These are phyloP conservation scores for Cladosporium sphaerospermum DNA, from an alignment of 2,329 filamentous ascomycete species.

Conservation along the genomic window DNA sequence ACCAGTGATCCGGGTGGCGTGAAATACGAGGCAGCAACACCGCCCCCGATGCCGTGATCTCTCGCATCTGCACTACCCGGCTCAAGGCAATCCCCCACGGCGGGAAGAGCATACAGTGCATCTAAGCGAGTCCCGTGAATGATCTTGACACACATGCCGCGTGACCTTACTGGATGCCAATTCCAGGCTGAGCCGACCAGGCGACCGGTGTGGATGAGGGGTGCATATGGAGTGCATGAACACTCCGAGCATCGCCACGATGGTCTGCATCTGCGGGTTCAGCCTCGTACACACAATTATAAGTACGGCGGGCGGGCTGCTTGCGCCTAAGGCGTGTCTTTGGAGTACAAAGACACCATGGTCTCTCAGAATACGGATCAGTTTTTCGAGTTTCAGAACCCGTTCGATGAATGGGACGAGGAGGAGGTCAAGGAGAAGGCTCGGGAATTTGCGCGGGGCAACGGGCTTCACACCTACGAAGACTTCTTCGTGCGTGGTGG, in stretches of 20 bases:
- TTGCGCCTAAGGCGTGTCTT: no score
- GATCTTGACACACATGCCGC: background rate
- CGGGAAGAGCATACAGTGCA: no score
- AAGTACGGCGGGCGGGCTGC: no score
- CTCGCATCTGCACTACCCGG: no score
- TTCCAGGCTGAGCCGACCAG: background rate
- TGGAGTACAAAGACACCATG: no score
- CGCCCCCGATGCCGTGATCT: background rate
- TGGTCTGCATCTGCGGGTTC: background rate
- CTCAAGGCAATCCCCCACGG: background rate
- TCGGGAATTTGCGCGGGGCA: no score
- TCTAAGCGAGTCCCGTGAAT: no score
- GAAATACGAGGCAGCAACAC: background rate
- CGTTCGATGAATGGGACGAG: no score
- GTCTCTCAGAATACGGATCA: no score
- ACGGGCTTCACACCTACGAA: background rate
- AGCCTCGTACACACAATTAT: no score
- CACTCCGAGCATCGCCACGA: background rate
- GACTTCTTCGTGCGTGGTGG: background rate
- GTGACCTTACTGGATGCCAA: background rate
- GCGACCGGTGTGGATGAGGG: background rate
- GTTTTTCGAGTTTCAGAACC: no score
- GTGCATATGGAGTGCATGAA: background rate
- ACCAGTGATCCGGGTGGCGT: background rate
- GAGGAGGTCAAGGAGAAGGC: no score